Evolutionary conservation across 1,284 basidiomycete species (phyloP).

Genomic region (Fomitopsis schrenkii): DNA sequence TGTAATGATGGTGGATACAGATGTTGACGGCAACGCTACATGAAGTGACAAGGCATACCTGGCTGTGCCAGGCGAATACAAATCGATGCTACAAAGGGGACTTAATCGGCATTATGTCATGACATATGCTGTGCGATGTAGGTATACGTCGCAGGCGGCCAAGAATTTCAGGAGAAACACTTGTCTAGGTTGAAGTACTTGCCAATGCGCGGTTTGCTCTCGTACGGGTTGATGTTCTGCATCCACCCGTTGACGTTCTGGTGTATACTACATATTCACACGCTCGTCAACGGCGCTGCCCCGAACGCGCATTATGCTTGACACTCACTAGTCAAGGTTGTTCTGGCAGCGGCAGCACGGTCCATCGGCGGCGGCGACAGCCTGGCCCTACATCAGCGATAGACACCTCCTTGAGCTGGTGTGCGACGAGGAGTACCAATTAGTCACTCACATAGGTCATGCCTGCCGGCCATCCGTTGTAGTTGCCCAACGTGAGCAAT

Average conservation of each 20-base stretch:
- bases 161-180: conserved; percentile 28
- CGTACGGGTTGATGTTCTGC: conserved; percentile 58
- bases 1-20: too few relatives aligned
- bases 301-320: too few relatives aligned
- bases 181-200: conserved; percentile 66
- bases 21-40: too few relatives aligned
- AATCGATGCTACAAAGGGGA: background rate
- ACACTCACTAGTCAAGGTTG: conserved; percentile 70
- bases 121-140: too few relatives aligned
- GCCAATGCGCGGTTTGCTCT: conserved; percentile 44
- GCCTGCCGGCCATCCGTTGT: conserved; percentile 75
- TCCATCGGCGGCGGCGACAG: conserved; percentile 52
- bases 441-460: conserved; percentile 54
- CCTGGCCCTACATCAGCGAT: conserved; percentile 35
- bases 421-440: background rate
- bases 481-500: conserved; percentile 60
- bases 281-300: background rate
- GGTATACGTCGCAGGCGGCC: background rate
- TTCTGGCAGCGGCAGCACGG: conserved; percentile 73
- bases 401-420: background rate
- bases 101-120: too few relatives aligned
- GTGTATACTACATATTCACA: conserved; percentile 50
- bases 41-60: too few relatives aligned
- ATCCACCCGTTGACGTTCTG: conserved; percentile 82
- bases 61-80: background rate